Evolutionary conservation across 208 protist genomes (phyloP).

Genomic region (Trypanosoma platydactyli): DNA sequence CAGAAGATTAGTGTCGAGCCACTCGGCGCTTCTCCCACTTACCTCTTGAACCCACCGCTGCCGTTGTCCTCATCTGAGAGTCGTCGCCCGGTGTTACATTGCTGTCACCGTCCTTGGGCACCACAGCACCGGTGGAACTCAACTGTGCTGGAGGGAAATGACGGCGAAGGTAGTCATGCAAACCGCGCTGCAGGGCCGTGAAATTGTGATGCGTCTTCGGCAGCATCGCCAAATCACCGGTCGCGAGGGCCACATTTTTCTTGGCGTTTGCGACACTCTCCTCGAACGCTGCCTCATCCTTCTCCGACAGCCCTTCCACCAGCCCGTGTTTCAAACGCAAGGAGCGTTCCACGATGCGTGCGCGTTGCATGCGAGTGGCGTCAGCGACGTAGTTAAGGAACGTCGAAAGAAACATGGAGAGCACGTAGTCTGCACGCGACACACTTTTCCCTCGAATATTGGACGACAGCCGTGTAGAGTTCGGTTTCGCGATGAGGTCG

Average conservation of each 20-base stretch:
- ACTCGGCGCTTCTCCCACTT: constrained; percentile 1
- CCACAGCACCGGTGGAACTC: not conserved
- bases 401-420: constrained; percentile 79
- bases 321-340: constrained; percentile 56
- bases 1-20: not conserved
- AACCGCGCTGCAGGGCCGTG: constrained; percentile 79
- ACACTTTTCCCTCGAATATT: constrained; percentile 22
- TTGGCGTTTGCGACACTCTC: constrained; percentile 42
- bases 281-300: constrained; percentile 34
- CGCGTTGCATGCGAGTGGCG: constrained; percentile 68
- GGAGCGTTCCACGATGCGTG: constrained; percentile 64
- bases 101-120: not conserved
- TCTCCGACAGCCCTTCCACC: constrained; percentile 13
- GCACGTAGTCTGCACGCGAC: constrained; percentile 78
- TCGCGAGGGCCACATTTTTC: constrained; percentile 41
- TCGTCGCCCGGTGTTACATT: not conserved
- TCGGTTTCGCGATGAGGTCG: constrained; percentile 84
- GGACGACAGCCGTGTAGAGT: constrained; percentile 9
- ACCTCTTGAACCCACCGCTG: not conserved
- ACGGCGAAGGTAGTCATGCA: constrained; percentile 77
- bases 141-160: constrained; percentile 60
- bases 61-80: not conserved
- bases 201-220: constrained; percentile 74
- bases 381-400: constrained; percentile 91
- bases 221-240: constrained; percentile 57